Evolutionary conservation across 371 early-diverging fungal genomes (phyloP), one percentile per base, ranked within the genome.

Genomic region (Thermomucor indicae-seudaticae): DNA sequence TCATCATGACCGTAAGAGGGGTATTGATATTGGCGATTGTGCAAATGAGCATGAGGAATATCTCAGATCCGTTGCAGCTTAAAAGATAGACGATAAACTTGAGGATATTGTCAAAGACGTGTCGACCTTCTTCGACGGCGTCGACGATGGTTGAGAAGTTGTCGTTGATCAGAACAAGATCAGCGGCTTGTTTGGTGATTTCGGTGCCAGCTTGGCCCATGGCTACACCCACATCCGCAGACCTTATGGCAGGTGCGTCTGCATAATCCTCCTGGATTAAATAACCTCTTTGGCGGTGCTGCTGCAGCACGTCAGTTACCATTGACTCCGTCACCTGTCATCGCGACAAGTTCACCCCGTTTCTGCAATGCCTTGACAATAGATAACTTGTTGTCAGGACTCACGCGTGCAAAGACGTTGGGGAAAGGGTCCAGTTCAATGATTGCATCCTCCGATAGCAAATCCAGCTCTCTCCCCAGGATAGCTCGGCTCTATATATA

Each of bases 361-460:
- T 81, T 65, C 61, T 98, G 94, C 49, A 99, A 65, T 1, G 97
- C 93, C 54, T 84, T 78, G 16, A 99, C 95, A 65, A 99, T 91
- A 67, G 90, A 92, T 38, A 96, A 76, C 70, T 98, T 98, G 65
- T 95, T 96, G 57, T 97, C 95, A 0, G 99, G 98, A 47, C 81
- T 84, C 56, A 92, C 91, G 46, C 98, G 83, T 2, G 98, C 96
- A 79, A 97, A 92, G 1, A 97, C 95, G 22, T 82, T 82, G 6
- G 95, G 96, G 51, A 95, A 90, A 16, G 93, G 91, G 5, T 78
- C 68, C 29, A 94, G 61, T 14, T 72, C 81, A 12, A 89, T 81
- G 22, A 96, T 74, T 7, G 86, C 80, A 42, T 92, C 92, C 43
- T 92, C 93, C 0, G 91, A 82, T 48, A 96, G 57, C 25, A 85